Evolutionary conservation across 495 filamentous ascomycete genomes (phyloP).

Genomic region (Venustampulla echinocandica): DNA sequence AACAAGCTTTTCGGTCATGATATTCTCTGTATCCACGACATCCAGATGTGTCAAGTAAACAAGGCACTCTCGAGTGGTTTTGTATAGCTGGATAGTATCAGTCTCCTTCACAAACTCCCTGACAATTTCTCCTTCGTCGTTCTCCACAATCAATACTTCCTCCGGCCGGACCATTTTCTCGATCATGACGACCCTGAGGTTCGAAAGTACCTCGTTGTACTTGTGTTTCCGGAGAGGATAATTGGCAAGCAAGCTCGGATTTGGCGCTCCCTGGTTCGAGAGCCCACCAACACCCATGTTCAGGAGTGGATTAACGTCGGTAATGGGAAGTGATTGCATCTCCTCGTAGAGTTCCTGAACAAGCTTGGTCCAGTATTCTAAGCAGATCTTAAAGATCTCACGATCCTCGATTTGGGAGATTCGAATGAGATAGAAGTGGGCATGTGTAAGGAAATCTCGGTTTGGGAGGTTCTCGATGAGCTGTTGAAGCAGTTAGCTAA

Average conservation of each 20-base stretch:
- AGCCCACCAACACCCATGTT: slow-evolving; percentile 64
- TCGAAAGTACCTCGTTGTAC: slow-evolving; percentile 87
- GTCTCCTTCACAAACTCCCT: slow-evolving; percentile 98
- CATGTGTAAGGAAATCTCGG: slow-evolving; percentile 85
- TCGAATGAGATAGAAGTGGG: slow-evolving; percentile 94
- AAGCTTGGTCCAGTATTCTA: slow-evolving; percentile 98
- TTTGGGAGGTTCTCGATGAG: slow-evolving; percentile 94
- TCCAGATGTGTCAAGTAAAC: slow-evolving; percentile 98
- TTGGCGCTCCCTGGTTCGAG: slow-evolving; percentile 71
- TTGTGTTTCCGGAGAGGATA: slow-evolving; percentile 95
- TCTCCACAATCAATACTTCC: slow-evolving; percentile 98
- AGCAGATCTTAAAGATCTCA: slow-evolving; percentile 98
- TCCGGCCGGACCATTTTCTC: slow-evolving; percentile 99
- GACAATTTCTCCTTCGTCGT: slow-evolving; percentile 98
- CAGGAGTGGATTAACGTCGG: slow-evolving; percentile 81
- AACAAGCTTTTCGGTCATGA: slow-evolving; percentile 97
- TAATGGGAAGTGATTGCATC: slow-evolving; percentile 89
- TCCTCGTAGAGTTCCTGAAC: slow-evolving; percentile 99
- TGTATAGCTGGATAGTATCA: slow-evolving; percentile 98
- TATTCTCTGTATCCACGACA: slow-evolving; percentile 92
- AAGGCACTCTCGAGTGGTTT: slow-evolving; percentile 93
- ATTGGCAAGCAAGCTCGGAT: slow-evolving; percentile 71
- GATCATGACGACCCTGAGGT: slow-evolving; percentile 95
- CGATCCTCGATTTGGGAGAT: slow-evolving; percentile 98
- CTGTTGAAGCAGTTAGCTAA: slow-evolving; percentile 37